Percentiles rank a stretch among this genome's conserved stretches.
phyloP scores from a whole-genome alignment of 306 rosid genomes.

The Morella rubra region DNA sequence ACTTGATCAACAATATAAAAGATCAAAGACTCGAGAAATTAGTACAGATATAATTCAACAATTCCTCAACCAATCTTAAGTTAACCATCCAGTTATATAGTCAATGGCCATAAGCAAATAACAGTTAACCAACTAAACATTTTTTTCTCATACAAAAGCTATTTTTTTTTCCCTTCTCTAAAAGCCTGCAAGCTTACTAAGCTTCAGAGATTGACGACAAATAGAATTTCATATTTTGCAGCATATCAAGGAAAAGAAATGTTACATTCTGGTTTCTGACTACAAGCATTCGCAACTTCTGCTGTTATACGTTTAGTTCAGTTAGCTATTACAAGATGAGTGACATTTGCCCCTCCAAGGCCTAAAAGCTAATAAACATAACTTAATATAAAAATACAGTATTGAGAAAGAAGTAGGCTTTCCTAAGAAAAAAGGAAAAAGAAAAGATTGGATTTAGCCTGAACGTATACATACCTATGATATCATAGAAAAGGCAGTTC shows the following conservation, averaged over 20 bases:
- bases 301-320: neutral
- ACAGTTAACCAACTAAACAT: neutral
- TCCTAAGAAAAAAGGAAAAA: neutral
- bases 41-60: neutral
- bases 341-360: constrained; percentile 10
- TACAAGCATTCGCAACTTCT: neutral
- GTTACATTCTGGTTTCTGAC: neutral
- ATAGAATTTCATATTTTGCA: neutral
- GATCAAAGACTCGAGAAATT: neutral
- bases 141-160: neutral
- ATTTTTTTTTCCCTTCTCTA: neutral
- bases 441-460: neutral
- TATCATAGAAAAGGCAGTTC: constrained; percentile 60
- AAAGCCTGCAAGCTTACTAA: neutral
- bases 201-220: neutral
- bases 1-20: no score
- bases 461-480: constrained; percentile 51
- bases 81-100: neutral
- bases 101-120: neutral
- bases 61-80: neutral
- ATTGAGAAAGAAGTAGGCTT: neutral
- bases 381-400: neutral
- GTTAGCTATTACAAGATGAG: neutral
- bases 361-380: constrained; percentile 9
- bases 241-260: neutral